Base-by-base conservation (phyloP, 495 filamentous ascomycete genomes). In the Aspergillus avenaceus region DNA sequence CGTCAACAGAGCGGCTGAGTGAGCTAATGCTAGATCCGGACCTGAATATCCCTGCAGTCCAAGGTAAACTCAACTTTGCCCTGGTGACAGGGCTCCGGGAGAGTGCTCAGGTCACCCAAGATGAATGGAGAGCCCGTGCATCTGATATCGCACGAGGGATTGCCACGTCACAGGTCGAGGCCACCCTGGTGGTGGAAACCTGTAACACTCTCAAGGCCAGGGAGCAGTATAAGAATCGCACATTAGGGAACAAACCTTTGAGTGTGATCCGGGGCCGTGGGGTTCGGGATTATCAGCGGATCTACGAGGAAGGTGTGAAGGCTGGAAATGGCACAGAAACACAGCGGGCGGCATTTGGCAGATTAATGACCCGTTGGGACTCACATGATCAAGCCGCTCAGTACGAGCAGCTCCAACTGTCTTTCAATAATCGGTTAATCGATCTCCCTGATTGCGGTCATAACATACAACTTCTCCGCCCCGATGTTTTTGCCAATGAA, bases 361-460 rank as follows among this genome's bases (percentile, higher is more conserved):
- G 57, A 9, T 51, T 72, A 47, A 48, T 78, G 47, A 58, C 65
- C 56, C 38, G 57, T 23, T 71, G 68, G 66, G 69, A 70, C 7
- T 29, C 23, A 8, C 47, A 64, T 47, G 74, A 76, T 42, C 47
- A 60, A 56, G 55, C 58, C 47, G 52, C 77, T 49, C 74, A 75
- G 58, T 63, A 61, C 53, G 69, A 72, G 42, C 74, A 78, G 63
- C 48, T 79, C 26, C 53, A 54, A 16, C 59, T 78, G 26, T 71
- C 70, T 0, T 55, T 55, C 26, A 61, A 29, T 0, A 66, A 60
- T 34, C 61, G 66, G 36, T 65, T 70, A 18, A 61, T 73, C 16
- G 56, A 71, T 29, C 14, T 78, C 3, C 55, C 67, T 5, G 74
- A 72, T 18, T 76, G 71, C 54, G 76, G 76, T 16, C 77, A 81